Evolutionary conservation across 83 land plant species (phyloP), one percentile per base, ranked within the genome.

Genomic region (Larix sibirica): DNA sequence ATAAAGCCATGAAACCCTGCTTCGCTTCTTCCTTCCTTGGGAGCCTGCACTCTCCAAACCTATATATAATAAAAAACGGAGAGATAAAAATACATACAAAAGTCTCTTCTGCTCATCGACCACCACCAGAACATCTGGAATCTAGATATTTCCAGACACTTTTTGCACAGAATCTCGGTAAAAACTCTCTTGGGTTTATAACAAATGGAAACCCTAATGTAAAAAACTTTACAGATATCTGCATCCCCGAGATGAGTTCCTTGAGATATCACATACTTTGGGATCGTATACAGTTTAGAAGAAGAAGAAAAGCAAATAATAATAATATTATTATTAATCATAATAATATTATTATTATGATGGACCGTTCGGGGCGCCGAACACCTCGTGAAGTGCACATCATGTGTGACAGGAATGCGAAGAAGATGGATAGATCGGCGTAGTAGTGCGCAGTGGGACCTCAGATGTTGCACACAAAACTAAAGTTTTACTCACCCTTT

Each of bases 321-420:
- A 68, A 68, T 68, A 68, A 38, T 68, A 31, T 68, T 68, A 68
- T 18, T 68, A 31, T 68, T 38, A 70, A 38, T 42, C 21, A 70
- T 50, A 73, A 54, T 54, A 54, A 54, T 54, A 54, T 13, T 54
- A 54, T 54, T 54, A 54, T 54, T 54, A 54, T 16, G 77, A 71
- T 33, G 38, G 38, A 56, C 58, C 77, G 77, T 73, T 42, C 26
- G 23, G 77, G 77, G 77, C 77, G 77, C 77, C 77, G 77, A 73
- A 73, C 77, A 50, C 77, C 77, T 73, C 77, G 77, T 73, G 77
- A 73, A 73, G 42, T 73, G 77, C 50, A 73, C 56, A 73, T 50
- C 77, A 54, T 54, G 77, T 50, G 77, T 73, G 77, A 73, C 77
- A 73, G 77, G 47, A 71, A 71, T 68, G 38, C 33, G 38, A 50